These are phyloP conservation scores for Pelargonium nanum DNA, from an alignment of 345 rosid genomes.

Conservation along the genomic window DNA sequence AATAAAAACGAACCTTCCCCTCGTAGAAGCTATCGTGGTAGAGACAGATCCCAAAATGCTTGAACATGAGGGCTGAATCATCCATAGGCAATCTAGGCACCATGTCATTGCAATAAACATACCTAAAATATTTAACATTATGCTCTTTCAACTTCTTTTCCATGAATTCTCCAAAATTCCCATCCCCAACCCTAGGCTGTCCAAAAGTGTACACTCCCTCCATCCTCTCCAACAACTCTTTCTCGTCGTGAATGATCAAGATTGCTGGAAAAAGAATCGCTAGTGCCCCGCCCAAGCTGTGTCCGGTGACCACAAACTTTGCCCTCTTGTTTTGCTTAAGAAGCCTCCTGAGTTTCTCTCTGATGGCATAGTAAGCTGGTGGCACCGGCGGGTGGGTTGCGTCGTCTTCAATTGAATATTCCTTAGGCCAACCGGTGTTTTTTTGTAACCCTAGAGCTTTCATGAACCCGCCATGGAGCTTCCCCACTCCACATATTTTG, in stretches of 20 bases:
- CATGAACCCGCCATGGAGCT: conserved; percentile 66
- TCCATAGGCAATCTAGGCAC: conserved; percentile 71
- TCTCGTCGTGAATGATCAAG: conserved; percentile 37
- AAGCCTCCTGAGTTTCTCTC: conserved; percentile 32
- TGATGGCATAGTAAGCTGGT: conserved; percentile 47
- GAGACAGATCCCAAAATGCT: conserved; percentile 62
- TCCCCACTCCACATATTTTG: conserved; percentile 46
- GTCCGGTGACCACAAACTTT: conserved; percentile 48
- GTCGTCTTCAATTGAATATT: too few species aligned
- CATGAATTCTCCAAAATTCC: conserved; percentile 44
- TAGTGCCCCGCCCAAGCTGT: conserved; percentile 69
- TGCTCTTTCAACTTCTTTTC: conserved; percentile 27
- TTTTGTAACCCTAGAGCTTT: conserved; percentile 70
- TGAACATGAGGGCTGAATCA: conserved; percentile 47
- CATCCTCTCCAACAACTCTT: conserved; percentile 39
- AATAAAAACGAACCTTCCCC: too few species aligned
- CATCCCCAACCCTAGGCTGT: conserved; percentile 77
- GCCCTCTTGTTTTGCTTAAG: conserved; percentile 22
- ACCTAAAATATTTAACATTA: conserved; percentile 32
- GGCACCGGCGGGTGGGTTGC: too few species aligned
- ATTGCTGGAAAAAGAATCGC: conserved; percentile 56
- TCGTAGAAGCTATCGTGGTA: conserved; percentile 37
- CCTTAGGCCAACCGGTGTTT: conserved; percentile 51
- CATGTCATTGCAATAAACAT: conserved; percentile 57
- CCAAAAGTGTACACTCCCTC: conserved; percentile 64